Percentiles rank a stretch among this genome's conserved stretches.
These are phyloP conservation scores for Porpolomopsis calyptriformis DNA, from an alignment of 768 basidiomycete genomes.

Conservation along the genomic window DNA sequence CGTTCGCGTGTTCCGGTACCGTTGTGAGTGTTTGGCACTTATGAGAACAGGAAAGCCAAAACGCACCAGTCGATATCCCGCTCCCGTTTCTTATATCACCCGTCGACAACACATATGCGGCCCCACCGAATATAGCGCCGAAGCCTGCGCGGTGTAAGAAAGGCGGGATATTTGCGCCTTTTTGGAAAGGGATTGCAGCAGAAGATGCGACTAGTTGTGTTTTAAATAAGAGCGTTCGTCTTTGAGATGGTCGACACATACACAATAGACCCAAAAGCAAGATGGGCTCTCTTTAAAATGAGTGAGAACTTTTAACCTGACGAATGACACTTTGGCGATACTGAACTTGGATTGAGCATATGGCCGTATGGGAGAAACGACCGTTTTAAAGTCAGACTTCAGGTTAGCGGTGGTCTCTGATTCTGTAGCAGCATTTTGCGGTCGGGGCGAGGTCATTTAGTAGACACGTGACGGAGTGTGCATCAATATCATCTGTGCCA, in stretches of 20 bases:
- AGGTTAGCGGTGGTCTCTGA: too few species aligned
- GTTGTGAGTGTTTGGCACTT: too few species aligned
- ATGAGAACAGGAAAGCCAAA: background rate
- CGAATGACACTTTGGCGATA: background rate
- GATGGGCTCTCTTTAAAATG: background rate
- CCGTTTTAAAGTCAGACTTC: background rate
- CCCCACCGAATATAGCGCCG: slow-evolving; percentile 5
- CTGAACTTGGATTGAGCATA: background rate
- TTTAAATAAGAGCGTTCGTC: background rate
- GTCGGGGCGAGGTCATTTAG: too few species aligned
- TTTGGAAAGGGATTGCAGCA: background rate
- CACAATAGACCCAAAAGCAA: background rate
- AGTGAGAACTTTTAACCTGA: background rate
- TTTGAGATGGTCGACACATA: background rate
- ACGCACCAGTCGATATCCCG: slow-evolving; percentile 10
- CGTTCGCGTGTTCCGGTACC: too few species aligned
- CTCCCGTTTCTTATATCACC: slow-evolving; percentile 10
- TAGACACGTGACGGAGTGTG: too few species aligned
- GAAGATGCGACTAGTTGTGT: background rate
- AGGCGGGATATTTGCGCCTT: slow-evolving; percentile 3
- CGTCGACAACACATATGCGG: slow-evolving; percentile 7
- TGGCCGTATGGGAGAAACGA: background rate
- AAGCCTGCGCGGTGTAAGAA: slow-evolving; percentile 10
- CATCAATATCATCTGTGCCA: too few species aligned
- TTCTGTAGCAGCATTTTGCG: too few species aligned